phyloP scores from a whole-genome alignment of 164 flowering plant species.

The Tetracentron sinense region DNA sequence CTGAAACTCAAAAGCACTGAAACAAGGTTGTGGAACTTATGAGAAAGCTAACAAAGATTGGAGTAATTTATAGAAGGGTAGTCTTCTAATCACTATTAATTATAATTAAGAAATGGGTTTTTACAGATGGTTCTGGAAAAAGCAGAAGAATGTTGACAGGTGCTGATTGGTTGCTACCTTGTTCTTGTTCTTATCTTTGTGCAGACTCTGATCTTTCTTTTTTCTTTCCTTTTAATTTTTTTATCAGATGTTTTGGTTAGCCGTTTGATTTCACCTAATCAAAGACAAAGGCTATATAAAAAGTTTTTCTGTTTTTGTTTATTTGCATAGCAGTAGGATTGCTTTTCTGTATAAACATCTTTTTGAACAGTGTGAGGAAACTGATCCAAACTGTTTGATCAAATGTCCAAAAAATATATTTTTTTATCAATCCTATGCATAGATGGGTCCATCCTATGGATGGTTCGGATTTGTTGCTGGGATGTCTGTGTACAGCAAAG shows the following conservation, averaged over 20 bases:
- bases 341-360: too few species aligned
- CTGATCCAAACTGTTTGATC: too few species aligned
- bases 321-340: too few species aligned
- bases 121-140: slow-evolving; percentile 18
- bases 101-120: neutral
- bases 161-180: neutral
- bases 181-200: slow-evolving; percentile 6
- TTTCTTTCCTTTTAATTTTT: neutral
- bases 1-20: neutral
- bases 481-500: too few species aligned
- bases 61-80: neutral
- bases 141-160: slow-evolving; percentile 11
- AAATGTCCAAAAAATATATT: too few species aligned
- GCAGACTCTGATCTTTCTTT: neutral
- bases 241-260: neutral
- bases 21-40: neutral
- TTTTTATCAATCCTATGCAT: too few species aligned
- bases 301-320: neutral
- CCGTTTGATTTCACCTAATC: neutral
- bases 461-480: too few species aligned
- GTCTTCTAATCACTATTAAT: neutral
- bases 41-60: neutral
- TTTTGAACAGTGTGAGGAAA: too few species aligned
- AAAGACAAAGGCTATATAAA: neutral
- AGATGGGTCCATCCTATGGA: too few species aligned